phyloP scores from a whole-genome alignment of 345 rosid species.

The Erucastrum elatum region DNA sequence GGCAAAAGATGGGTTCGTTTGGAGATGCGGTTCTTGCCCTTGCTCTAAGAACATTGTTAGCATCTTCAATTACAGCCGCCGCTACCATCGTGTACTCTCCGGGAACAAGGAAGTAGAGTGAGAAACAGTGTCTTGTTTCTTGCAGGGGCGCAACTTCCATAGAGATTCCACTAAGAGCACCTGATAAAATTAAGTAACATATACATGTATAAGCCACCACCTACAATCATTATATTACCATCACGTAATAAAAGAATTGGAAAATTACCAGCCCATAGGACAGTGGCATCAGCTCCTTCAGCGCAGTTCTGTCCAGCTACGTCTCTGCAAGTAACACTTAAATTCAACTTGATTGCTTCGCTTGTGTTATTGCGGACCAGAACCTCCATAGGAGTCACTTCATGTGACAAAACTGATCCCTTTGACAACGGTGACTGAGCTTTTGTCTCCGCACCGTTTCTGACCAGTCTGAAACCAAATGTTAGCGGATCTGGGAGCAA shows the following conservation, averaged over 20 bases:
- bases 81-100: slow-evolving; percentile 92
- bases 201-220: slow-evolving; percentile 6
- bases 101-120: slow-evolving; percentile 84
- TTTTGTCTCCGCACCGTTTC: slow-evolving; percentile 36
- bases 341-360: slow-evolving; percentile 77
- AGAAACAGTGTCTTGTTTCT: slow-evolving; percentile 73
- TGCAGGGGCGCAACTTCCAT: slow-evolving; percentile 78
- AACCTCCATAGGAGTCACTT: slow-evolving; percentile 90
- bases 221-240: neutral
- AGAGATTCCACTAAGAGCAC: slow-evolving; percentile 69
- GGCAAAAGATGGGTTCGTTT: slow-evolving; percentile 87
- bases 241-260: neutral
- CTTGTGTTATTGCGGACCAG: slow-evolving; percentile 85
- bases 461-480: slow-evolving; percentile 77
- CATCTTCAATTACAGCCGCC: slow-evolving; percentile 83
- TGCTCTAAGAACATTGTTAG: slow-evolving; percentile 80
- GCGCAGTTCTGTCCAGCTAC: slow-evolving; percentile 93
- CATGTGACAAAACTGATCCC: slow-evolving; percentile 69
- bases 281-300: slow-evolving; percentile 86
- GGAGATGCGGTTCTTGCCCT: slow-evolving; percentile 69
- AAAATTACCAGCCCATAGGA: slow-evolving; percentile 82
- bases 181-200: slow-evolving; percentile 36
- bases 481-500: slow-evolving; percentile 96
- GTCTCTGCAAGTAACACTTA: slow-evolving; percentile 83
- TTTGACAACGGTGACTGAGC: slow-evolving; percentile 37